Conservation (phyloP, 2,329 filamentous ascomycete species). For the Epichloe elymi region DNA sequence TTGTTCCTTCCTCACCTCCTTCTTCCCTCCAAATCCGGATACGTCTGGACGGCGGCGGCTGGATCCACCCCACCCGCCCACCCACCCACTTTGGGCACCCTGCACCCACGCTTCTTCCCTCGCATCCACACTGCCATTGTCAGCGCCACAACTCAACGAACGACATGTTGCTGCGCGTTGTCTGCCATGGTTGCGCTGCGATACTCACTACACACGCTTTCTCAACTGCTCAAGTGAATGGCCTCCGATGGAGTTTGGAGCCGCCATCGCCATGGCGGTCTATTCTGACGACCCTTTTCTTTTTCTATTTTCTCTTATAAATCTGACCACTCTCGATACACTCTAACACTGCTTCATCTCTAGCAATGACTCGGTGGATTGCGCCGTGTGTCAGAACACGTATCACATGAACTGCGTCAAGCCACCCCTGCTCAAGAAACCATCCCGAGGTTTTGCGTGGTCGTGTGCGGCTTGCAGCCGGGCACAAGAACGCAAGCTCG, state of each 20-base stretch:
- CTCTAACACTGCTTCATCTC: background rate
- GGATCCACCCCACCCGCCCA: background rate
- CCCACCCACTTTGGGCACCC: slow-evolving; percentile 5
- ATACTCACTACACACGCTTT: background rate
- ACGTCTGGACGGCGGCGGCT: slow-evolving; percentile 4
- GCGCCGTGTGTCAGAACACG: slow-evolving; percentile 84
- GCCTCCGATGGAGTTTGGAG: background rate
- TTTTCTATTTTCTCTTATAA: background rate
- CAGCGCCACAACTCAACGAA: slow-evolving; percentile 2
- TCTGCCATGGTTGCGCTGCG: background rate
- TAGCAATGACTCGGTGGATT: slow-evolving; percentile 91
- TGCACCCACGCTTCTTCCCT: slow-evolving; percentile 4
- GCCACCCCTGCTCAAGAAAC: slow-evolving; percentile 86
- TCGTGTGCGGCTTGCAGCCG: slow-evolving; percentile 92
- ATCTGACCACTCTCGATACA: too few relatives aligned
- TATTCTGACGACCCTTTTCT: background rate
- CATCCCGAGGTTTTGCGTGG: slow-evolving; percentile 94
- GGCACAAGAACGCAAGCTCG: slow-evolving; percentile 84
- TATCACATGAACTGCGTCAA: slow-evolving; percentile 98
- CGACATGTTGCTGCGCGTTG: slow-evolving; percentile 2
- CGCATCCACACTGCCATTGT: slow-evolving; percentile 11
- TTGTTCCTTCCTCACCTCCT: slow-evolving; percentile 5
- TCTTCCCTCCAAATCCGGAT: slow-evolving; percentile 1
- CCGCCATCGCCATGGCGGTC: background rate
- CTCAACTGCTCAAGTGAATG: background rate